A percentile compares a stretch with the other conserved stretches of the same genome.
phyloP scores from a whole-genome alignment of 345 rosid genomes.

The Eucalyptus curtisii region DNA sequence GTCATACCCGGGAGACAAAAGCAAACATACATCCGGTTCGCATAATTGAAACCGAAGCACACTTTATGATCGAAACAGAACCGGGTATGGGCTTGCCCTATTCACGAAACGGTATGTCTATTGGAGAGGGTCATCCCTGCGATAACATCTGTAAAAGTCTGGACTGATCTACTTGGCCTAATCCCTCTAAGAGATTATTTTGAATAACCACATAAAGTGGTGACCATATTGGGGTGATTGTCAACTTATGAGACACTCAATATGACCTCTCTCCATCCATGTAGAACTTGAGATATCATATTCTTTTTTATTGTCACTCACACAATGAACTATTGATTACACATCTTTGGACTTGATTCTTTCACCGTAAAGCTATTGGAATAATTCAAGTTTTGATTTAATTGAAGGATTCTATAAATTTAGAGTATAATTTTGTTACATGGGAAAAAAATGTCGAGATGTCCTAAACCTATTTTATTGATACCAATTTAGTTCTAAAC shows the following conservation, averaged over 20 bases:
- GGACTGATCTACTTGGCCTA: too few relatives aligned
- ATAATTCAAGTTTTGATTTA: too few relatives aligned
- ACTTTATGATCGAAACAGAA: neutral
- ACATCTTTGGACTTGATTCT: neutral
- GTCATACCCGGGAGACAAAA: neutral
- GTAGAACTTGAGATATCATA: neutral
- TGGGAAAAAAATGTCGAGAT: too few relatives aligned
- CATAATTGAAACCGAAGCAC: neutral
- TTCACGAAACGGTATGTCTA: neutral
- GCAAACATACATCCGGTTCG: neutral
- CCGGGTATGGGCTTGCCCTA: neutral
- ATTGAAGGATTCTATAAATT: neutral
- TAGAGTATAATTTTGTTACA: neutral
- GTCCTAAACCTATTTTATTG: too few relatives aligned
- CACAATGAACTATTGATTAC: neutral
- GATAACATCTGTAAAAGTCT: too few relatives aligned
- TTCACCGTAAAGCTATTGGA: neutral
- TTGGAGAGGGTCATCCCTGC: too few relatives aligned
- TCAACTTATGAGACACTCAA: neutral
- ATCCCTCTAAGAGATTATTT: neutral
- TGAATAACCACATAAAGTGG: neutral
- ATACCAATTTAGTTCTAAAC: too few relatives aligned
- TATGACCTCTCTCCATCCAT: neutral
- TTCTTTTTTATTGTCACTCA: neutral
- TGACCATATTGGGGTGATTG: neutral